Base-by-base conservation (phyloP, 2,329 filamentous ascomycete genomes). In the Botryotinia calthae region DNA sequence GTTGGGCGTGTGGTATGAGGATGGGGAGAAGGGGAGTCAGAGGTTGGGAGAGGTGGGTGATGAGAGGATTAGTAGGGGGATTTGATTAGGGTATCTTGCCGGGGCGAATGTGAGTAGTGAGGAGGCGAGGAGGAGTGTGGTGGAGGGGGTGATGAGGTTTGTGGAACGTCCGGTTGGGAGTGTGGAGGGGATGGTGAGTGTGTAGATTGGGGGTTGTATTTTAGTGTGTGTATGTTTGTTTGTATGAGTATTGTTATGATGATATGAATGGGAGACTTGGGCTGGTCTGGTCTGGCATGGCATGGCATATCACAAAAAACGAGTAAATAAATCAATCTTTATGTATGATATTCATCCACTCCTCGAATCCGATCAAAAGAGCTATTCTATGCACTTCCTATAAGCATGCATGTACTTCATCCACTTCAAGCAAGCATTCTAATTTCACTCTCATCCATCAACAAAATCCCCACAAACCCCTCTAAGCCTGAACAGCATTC, bases 61-160 rank as follows among this genome's bases (percentile, higher is more conserved):
- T 79, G 93, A 96, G 84, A 86, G 95, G 71, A 85, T 99, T 20
- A 91, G 92, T 72, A 88, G 93, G 73, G 84, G 95, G 74, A 84
- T 98, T 34, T 98, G 95, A 95, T 83, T 98, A 80, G 92, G 95
- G 77, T 99, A 97, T 82, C 85, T 99, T 46, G 93, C 89, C 7
- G 96, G 96, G 0, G 92, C 89, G 81, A 94, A 90, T 78, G 94
- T 98, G 16, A 94, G 94, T 44, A 97, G 93, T 75, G 94, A 97
- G 81, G 86, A 87, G 4, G 93, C 94, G 25, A 87, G 95, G 77
- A 86, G 89, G 82, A 97, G 88, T 77, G 92, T 99, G 68, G 92
- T 97, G 5, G 90, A 97, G 65, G 96, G 96, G 0, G 88, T 97
- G 74, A 91, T 98, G 86, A 91, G 91, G 77, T 92, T 98, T 82